A percentile compares a stretch with the other conserved stretches of the same genome.
Evolutionary conservation across 441 rosid genomes (phyloP).

Genomic region (Biscutella laevigata): DNA sequence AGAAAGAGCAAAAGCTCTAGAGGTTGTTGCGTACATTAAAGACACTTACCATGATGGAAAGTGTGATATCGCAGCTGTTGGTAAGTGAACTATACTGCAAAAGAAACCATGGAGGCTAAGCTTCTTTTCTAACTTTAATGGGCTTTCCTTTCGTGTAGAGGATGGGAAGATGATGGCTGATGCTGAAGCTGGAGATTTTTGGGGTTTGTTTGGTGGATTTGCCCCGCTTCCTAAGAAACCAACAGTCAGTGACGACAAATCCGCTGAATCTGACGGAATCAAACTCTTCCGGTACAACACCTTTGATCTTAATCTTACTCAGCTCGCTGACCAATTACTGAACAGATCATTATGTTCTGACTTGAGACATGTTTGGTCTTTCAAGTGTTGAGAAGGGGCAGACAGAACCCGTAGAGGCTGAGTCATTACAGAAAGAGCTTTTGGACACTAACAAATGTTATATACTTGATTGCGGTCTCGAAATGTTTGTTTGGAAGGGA

Average conservation of each 20-base stretch:
- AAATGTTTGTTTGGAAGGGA: constrained; percentile 91
- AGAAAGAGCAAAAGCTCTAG: constrained; percentile 97
- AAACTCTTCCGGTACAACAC: constrained; percentile 57
- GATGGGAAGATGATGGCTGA: constrained; percentile 99
- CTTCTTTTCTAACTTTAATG: too few species aligned
- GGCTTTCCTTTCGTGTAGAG: constrained; percentile 35
- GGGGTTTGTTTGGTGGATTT: constrained; percentile 97
- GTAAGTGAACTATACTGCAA: constrained; percentile 37
- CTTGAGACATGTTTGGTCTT: constrained; percentile 26
- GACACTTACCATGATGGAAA: constrained; percentile 90
- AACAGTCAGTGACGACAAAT: constrained; percentile 39
- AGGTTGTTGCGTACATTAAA: constrained; percentile 86
- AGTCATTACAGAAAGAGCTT: constrained; percentile 62
- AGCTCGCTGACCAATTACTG: too few species aligned
- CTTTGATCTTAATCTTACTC: background rate
- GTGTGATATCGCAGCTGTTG: constrained; percentile 81
- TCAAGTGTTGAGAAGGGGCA: constrained; percentile 81
- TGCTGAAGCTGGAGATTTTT: constrained; percentile 96
- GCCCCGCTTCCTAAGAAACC: constrained; percentile 95
- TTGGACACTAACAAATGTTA: constrained; percentile 72
- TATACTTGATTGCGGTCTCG: constrained; percentile 73
- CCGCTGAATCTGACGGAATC: constrained; percentile 33
- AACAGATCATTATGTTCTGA: constrained; percentile 21
- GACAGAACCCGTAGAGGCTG: constrained; percentile 52
- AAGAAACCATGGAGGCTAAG: constrained; percentile 14